These are phyloP conservation scores for Solanum rostratum DNA, from an alignment of 257 asterid genomes.

Conservation along the genomic window DNA sequence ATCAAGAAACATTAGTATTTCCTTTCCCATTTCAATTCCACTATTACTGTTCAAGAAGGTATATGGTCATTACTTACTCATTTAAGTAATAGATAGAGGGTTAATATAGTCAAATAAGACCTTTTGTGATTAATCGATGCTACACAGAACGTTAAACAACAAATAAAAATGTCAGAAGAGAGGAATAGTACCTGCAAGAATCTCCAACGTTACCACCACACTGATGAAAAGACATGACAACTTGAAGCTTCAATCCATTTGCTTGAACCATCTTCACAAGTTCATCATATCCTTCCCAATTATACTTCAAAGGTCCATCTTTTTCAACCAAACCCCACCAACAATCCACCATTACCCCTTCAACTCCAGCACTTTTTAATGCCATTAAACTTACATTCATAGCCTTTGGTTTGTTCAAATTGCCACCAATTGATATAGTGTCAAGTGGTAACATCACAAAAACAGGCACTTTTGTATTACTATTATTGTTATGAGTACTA, in stretches of 20 bases:
- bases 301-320: conserved; percentile 73
- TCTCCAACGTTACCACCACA: conserved; percentile 97
- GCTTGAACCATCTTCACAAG: conserved; percentile 60
- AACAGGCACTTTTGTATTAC: conserved; percentile 54
- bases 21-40: not conserved
- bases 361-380: conserved; percentile 70
- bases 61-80: not conserved
- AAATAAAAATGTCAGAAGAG: not conserved
- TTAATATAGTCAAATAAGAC: not conserved
- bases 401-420: conserved; percentile 53
- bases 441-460: conserved; percentile 94
- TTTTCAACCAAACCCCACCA: conserved; percentile 99
- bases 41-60: not conserved
- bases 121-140: not conserved
- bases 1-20: not conserved
- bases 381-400: conserved; percentile 93
- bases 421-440: conserved; percentile 49
- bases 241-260: conserved; percentile 79
- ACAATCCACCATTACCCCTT: conserved; percentile 89
- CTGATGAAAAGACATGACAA: conserved; percentile 90
- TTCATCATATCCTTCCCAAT: conserved; percentile 88
- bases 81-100: not conserved
- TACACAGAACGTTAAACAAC: not conserved
- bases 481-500: conserved; percentile 13
- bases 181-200: conserved; percentile 51